Evolutionary conservation across 495 filamentous ascomycete genomes (phyloP), one percentile per base, ranked within the genome.

Genomic region (Apiosordaria backusii): DNA sequence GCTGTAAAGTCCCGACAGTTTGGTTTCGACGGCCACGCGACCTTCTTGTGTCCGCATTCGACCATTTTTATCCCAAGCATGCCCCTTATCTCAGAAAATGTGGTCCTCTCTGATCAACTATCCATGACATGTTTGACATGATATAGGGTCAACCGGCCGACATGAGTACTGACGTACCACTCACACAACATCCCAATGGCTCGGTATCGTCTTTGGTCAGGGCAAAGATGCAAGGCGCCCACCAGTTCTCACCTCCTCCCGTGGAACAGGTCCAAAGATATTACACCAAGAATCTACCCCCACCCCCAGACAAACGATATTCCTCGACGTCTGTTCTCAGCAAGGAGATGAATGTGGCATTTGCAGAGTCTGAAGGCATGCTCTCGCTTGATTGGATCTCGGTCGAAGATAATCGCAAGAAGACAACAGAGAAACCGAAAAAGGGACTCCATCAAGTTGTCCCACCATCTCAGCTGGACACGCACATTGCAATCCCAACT

Each of bases 301-400:
- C 74, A 16, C 66, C 69, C 3, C 74, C 75, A 13, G 52, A 52
- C 24, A 67, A 63, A 21, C 60, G 68, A 22, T 24, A 61, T 1
- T 70, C 72, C 21, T 10, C 24, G 16, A 21, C 65, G 3, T 74
- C 74, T 23, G 62, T 57, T 15, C 69, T 71, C 35, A 74, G 68
- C 66, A 68, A 70, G 54, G 75, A 76, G 25, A 52, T 72, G 23
- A 69, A 59, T 65, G 26, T 50, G 16, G 62, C 68, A 23, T 72
- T 74, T 50, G 59, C 60, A n/a, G 69, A 64, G 2, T 53, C 68
- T 7, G 24, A 65, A 50, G 55, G 40, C 16, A 73, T 63, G 26
- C 50, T 50, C 4, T 55, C 22, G 18, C 52, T 55, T 50, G 40
- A 50, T 16, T 16, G 16, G 40, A 16, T 7, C 16, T 50, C 40